Base-by-base conservation (phyloP, 2,329 filamentous ascomycete species). In the Apiospora marii region DNA sequence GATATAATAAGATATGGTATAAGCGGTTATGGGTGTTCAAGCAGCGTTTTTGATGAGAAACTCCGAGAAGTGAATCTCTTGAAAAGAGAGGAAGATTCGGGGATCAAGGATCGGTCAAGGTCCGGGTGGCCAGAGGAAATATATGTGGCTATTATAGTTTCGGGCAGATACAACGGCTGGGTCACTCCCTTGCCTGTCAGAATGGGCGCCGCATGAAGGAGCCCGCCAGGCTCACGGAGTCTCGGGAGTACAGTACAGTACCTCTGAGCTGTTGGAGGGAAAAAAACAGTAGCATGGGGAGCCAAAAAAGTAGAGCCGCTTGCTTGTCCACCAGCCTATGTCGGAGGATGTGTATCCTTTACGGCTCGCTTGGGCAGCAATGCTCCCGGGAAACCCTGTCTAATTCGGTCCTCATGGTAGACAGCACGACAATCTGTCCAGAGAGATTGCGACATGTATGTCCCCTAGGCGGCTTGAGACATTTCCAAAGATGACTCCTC, bases 291-390 rank as follows among this genome's bases (percentile, higher is more conserved):
- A 73, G 72, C 67, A 75, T 74, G 74, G 75, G 74, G 74, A 71
- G 72, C 37, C 69, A 46, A 58, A 67, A 67, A 75, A 75, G 76
- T 78, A 78, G 74, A 74, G 75, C 71, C 73, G 78, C 73, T 64
- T 64, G 58, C 58, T 64, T 64, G 73, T 74, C 76, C 74, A 76
- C 74, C 77, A 81, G 79, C 79, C 78, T 81, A 80, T 81, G 78
- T 78, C 79, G 79, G 81, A 81, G 77, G 77, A 76, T 76, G 74
- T 79, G 37, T 64, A 64, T 70, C 58, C 53, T 61, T 71, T 70
- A 76, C 68, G 80, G 78, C 79, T 74, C 78, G 78, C 78, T 84
- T 83, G 82, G 83, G 83, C 83, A 84, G 81, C 83, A 84, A 84
- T 81, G 80, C 79, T 81, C 79, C 80, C 74, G 77, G 78, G 77